A percentile compares a stretch with the other conserved stretches of the same genome.
phyloP scores from a whole-genome alignment of 2,329 filamentous ascomycete species.

The Fusarium tjaetaba region DNA sequence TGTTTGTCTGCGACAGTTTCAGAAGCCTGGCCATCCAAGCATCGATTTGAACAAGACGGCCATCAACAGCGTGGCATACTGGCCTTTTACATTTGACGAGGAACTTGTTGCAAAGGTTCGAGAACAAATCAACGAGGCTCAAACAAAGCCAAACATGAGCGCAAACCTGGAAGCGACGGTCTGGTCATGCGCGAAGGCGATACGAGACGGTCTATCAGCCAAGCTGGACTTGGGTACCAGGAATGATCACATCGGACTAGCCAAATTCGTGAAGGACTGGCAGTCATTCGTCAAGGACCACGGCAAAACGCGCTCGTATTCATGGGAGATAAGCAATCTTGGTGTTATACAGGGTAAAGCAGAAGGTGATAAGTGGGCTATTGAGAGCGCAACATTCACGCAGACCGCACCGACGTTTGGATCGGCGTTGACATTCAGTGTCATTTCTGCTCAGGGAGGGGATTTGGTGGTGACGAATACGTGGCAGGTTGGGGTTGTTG shows the following conservation, averaged over 20 bases:
- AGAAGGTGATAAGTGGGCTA: neutral
- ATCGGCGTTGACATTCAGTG: neutral
- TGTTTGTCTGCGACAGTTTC: slow-evolving; percentile 10
- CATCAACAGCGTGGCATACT: neutral
- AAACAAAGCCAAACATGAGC: neutral
- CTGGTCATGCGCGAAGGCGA: slow-evolving; percentile 35
- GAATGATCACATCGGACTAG: slow-evolving; percentile 8
- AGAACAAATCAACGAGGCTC: neutral
- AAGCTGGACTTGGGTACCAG: slow-evolving; percentile 24
- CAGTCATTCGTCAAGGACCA: neutral
- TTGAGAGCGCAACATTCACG: slow-evolving; percentile 2
- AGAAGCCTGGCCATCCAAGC: neutral
- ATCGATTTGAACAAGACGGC: slow-evolving; percentile 5
- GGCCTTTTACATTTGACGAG: neutral
- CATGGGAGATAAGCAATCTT: slow-evolving; percentile 28
- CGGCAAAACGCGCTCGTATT: neutral
- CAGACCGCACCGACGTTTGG: neutral
- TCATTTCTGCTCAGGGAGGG: neutral
- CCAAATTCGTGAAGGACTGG: slow-evolving; percentile 20
- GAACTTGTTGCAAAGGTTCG: neutral
- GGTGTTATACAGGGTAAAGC: slow-evolving; percentile 1
- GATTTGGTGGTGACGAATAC: neutral
- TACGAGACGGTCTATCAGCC: slow-evolving; percentile 29
- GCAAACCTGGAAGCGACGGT: neutral
- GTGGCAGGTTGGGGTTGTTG: slow-evolving; percentile 17